Base-by-base conservation (phyloP, 2,329 filamentous ascomycete genomes). In the Aspergillus neoniger region DNA sequence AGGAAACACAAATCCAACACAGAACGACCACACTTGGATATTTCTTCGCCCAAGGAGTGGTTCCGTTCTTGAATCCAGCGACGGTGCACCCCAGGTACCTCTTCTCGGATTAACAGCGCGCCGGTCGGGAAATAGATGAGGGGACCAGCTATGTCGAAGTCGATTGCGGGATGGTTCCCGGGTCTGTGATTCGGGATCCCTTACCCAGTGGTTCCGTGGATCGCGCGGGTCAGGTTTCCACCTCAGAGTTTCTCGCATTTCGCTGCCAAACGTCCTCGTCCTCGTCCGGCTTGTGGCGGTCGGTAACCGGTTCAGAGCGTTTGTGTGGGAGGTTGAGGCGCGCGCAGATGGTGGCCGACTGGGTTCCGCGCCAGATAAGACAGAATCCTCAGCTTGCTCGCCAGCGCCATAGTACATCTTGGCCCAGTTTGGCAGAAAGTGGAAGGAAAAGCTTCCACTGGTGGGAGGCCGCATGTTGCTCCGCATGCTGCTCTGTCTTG, bases 1-100 rank as follows among this genome's bases (percentile, higher is more conserved):
- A 5, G 91, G 92, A 70, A 92, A 86, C 50, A 94, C 79, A 70
- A 96, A 96, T 23, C 92, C 92, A 50, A 89, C 44, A 58, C 88
- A 86, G 76, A 96, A 96, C 52, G 91, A 79, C 55, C 89, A 80
- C 30, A 94, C 83, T 74, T 96, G 92, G 50, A 87, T 78, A 70
- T 93, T 93, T 63, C 90, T 85, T 64, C 85, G 84, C 54, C 87
- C 88, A 64, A 89, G 82, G 3, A 86, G 70, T 15, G 84, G 82
- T 38, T 84, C 85, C 41, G 87, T 85, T 2, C 84, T 84, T 76
- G 88, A 90, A 61, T 87, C 85, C 21, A 90, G 78, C 1, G 87
- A 88, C 1, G 91, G 91, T 1, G 91, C 87, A 62, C 88, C 86
- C 90, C 91, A 95, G 15, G 87, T 81, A 70, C 85, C 89, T 39